Evolutionary conservation across 2,329 filamentous ascomycete species (phyloP), one percentile per base, ranked within the genome.

Genomic region (Colletotrichum melonis): DNA sequence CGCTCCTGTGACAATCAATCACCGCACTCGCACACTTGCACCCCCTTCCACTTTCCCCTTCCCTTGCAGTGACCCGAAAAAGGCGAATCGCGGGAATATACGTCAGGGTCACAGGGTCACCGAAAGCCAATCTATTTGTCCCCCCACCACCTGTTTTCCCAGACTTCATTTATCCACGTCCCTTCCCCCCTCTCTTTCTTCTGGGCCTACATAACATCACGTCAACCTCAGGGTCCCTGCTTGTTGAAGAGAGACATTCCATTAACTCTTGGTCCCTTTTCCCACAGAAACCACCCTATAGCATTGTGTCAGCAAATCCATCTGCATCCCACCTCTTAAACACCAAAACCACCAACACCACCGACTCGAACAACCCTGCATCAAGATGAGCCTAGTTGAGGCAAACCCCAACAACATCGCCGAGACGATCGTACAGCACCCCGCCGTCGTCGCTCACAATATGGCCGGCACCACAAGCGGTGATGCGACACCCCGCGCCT

Each of bases 401-500:
- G 60, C 77, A 66, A 68, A 76, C 64, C 76, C 78, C 65, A 64
- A 72, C 62, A 76, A 77, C 64, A 73, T 79, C 78, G 75, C 75
- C 68, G 79, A 79, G 76, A 79, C 77, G 65, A 74, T 75, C 12
- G 75, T 78, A 65, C 79, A 78, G 67, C 74, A 72, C 62, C 72
- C 76, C 67, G 56, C 77, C 54, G 72, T 80, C n/a, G 77, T 80
- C 58, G 77, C 77, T 35, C 73, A 77, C 67, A 75, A 77, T 52
- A 78, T 78, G 54, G 75, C 76, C 62, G 77, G 80, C 58, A 78
- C 75, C 7, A 74, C 77, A 63, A 76, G 77, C 46, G 78, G 77
- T 69, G 80, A 82, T 74, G 80, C 81, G 67, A 82, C 81, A 65
- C 80, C 82, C 26, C 79, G 80, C n/a, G 74, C 78, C 46, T 77